Evolutionary conservation across 805 yeast genomes (phyloP), one percentile per base, ranked within the genome.

Genomic region (Candida boleticola): DNA sequence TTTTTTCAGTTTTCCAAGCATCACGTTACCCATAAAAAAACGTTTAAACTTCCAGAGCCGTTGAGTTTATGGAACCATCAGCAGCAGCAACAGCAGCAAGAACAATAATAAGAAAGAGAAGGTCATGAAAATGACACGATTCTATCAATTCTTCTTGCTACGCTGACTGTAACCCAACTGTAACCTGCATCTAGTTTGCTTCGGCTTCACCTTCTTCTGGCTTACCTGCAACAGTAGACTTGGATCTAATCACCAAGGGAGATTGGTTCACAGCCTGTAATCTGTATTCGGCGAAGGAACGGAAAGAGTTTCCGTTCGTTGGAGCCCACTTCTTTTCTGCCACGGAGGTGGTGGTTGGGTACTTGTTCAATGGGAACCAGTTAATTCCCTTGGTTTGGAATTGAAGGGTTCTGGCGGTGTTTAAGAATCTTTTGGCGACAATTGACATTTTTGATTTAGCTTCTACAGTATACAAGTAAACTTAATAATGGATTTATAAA

Each of bases 271-370:
- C 60, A 6, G 57, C 72, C 45, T 63, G 61, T 53, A 70, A 64
- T 48, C 75, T 58, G 58, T 70, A 70, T 49, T 70, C 74, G 31
- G 73, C 73, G 53, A 70, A 70, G 3, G 71, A 59, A 43, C 72
- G 58, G 54, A 65, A 69, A 17, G 71, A 58, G 53, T 66, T 58
- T 29, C 72, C 72, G 37, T 58, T 47, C 16, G 64, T 62, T 16
- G 72, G 72, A 40, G 55, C 54, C 70, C 71, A 66, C 53, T 63
- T 66, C 45, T 52, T 47, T 29, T 49, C 47, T 3, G 50, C 49
- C 18, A 53, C 54, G 33, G 47, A 16, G 18, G 32, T 16, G 13
- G 22, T 14, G 6, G 25, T 18, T 10, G 41, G 41, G 37, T 35
- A 35, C 26, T 38, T 29, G 27, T 29, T 38, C 17, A 38, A 30